Evolutionary conservation across 331 rosid genomes (phyloP).

Genomic region (Stylosanthes scabra): DNA sequence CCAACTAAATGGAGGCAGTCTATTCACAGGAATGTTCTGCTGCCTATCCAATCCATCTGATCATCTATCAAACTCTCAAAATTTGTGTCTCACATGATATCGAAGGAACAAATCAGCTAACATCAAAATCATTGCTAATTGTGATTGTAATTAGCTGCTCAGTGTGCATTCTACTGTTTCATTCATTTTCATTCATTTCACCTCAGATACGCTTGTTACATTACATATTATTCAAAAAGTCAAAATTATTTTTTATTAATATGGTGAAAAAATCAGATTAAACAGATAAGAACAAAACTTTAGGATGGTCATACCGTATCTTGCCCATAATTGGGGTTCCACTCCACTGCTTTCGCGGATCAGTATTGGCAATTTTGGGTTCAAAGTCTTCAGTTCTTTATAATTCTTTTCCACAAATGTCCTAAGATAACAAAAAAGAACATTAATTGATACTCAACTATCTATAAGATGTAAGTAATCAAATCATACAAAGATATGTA

Average conservation of each 20-base stretch:
- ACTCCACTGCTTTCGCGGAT: slow-evolving; percentile 91
- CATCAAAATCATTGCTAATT: no score
- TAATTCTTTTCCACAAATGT: slow-evolving; percentile 86
- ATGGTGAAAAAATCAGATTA: slow-evolving; percentile 8
- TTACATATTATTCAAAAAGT: background rate
- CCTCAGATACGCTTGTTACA: no score
- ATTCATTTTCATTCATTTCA: no score
- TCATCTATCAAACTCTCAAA: no score
- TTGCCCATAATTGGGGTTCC: slow-evolving; percentile 94
- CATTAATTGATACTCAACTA: background rate
- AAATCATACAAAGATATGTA: background rate
- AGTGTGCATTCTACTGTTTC: no score
- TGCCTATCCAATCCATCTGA: no score
- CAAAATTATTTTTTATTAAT: background rate
- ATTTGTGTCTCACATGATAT: no score
- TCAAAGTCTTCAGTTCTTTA: slow-evolving; percentile 80
- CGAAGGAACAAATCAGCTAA: no score
- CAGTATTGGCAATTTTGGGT: slow-evolving; percentile 90
- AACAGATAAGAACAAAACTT: slow-evolving; percentile 12
- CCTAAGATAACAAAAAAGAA: slow-evolving; percentile 49
- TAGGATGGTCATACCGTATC: slow-evolving; percentile 70
- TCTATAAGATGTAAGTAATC: background rate
- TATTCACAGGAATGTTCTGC: no score
- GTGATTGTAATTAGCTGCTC: no score
- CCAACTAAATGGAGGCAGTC: no score